A percentile compares a stretch with the other conserved stretches of the same genome.
Evolutionary conservation across 306 rosid species (phyloP).

Genomic region (Citrullus mucosospermus): DNA sequence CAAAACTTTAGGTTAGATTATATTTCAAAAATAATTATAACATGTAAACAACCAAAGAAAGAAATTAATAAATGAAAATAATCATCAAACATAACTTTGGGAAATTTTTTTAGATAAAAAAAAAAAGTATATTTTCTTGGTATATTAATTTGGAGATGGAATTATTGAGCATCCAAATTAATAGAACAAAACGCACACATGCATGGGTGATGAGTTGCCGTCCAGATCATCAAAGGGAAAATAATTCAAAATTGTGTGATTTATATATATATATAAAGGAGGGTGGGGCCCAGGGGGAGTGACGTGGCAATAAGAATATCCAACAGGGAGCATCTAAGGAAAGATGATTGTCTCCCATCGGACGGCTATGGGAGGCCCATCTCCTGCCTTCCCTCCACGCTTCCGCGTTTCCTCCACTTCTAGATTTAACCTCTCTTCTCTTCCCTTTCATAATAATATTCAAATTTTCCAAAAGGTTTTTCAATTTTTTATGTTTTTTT

Average conservation of each 20-base stretch:
- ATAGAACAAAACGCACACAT: too few species aligned
- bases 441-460: background rate
- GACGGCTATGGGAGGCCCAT: conserved; percentile 17
- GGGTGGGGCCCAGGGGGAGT: conserved; percentile 8
- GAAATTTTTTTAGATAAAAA: too few species aligned
- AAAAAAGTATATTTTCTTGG: too few species aligned
- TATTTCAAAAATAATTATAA: too few species aligned
- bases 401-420: conserved; percentile 4
- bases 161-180: too few species aligned
- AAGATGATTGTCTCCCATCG: conserved; percentile 20
- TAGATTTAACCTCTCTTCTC: background rate
- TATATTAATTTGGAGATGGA: too few species aligned
- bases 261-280: background rate
- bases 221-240: background rate
- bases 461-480: too few species aligned
- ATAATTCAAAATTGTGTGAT: background rate
- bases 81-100: too few species aligned
- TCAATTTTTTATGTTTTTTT: too few species aligned
- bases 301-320: conserved; percentile 38
- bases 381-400: conserved; percentile 7
- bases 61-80: too few species aligned
- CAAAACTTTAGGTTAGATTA: too few species aligned
- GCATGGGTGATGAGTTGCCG: background rate
- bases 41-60: too few species aligned
- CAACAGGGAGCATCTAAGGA: conserved; percentile 52